These are phyloP conservation scores for Fusarium sororula DNA, from an alignment of 2,329 filamentous ascomycete genomes.

Conservation along the genomic window DNA sequence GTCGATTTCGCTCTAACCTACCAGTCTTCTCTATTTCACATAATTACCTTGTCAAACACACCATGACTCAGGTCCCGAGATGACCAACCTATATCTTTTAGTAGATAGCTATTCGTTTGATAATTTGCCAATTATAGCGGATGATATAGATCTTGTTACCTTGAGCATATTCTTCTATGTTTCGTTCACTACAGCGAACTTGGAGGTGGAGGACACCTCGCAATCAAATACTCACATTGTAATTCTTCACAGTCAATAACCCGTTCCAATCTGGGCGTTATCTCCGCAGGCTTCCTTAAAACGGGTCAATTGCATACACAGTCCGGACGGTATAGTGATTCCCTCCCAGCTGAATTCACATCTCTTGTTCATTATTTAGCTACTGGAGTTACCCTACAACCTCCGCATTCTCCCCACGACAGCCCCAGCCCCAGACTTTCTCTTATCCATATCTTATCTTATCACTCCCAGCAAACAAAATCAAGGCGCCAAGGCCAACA, in stretches of 20 bases:
- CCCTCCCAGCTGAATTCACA: background rate
- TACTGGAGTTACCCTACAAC: background rate
- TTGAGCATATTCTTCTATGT: too few relatives aligned
- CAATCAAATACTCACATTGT: too few relatives aligned
- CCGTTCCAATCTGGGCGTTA: too few relatives aligned
- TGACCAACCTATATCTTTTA: too few relatives aligned
- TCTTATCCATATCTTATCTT: background rate
- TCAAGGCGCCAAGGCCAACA: background rate
- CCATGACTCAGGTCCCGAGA: too few relatives aligned
- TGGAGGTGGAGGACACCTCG: too few relatives aligned
- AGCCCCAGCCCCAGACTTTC: background rate
- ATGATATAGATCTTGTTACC: too few relatives aligned
- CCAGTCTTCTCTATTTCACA: background rate
- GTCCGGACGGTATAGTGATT: fast-evolving
- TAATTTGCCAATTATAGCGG: fast-evolving
- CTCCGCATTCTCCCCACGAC: background rate
- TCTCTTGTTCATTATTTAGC: fast-evolving
- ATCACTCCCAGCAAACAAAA: background rate
- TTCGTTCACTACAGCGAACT: too few relatives aligned
- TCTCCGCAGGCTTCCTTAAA: too few relatives aligned
- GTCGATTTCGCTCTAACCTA: too few relatives aligned
- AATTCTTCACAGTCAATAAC: too few relatives aligned
- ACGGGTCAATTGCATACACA: background rate
- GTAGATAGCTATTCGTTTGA: fast-evolving
- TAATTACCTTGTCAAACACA: too few relatives aligned